These are phyloP conservation scores for Gymnopilus dilepis DNA, from an alignment of 768 basidiomycete species.

Conservation along the genomic window DNA sequence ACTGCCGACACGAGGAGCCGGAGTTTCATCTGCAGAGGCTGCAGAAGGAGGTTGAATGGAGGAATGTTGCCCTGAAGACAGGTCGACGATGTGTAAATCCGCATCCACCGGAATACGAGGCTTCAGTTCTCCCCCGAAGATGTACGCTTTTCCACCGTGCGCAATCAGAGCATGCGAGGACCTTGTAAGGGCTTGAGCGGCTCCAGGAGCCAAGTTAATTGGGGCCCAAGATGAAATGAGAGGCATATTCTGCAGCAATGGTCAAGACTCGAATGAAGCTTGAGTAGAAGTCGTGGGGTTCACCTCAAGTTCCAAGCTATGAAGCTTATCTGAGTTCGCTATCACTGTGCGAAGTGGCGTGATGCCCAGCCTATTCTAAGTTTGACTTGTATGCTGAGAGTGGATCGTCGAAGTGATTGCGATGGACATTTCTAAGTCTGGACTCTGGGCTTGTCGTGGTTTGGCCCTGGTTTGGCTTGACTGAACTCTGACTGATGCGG, in stretches of 20 bases:
- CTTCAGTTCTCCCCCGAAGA: conserved; percentile 1
- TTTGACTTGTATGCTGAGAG: not conserved
- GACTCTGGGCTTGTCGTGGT: not conserved
- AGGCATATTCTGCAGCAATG: not conserved
- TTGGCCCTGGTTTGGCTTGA: too few relatives aligned
- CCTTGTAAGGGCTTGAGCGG: not conserved
- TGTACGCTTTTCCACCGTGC: not conserved
- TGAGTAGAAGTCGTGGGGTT: too few relatives aligned
- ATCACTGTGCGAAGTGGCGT: not conserved
- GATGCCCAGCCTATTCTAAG: not conserved
- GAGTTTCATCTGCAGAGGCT: not conserved
- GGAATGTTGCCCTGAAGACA: not conserved
- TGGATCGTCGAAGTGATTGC: not conserved
- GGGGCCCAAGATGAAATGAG: not conserved
- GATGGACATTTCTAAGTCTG: not conserved
- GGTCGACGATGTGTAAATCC: not conserved
- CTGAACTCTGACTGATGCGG: not conserved
- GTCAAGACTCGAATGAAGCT: too few relatives aligned
- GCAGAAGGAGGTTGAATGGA: not conserved
- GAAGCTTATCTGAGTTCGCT: not conserved
- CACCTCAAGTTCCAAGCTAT: not conserved
- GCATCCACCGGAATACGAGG: conserved; percentile 3
- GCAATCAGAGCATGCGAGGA: conserved; percentile 5
- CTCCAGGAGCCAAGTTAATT: not conserved
- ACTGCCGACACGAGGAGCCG: not conserved